Conservation (phyloP, 805 yeast species). For the Kuraishia molischiana region DNA sequence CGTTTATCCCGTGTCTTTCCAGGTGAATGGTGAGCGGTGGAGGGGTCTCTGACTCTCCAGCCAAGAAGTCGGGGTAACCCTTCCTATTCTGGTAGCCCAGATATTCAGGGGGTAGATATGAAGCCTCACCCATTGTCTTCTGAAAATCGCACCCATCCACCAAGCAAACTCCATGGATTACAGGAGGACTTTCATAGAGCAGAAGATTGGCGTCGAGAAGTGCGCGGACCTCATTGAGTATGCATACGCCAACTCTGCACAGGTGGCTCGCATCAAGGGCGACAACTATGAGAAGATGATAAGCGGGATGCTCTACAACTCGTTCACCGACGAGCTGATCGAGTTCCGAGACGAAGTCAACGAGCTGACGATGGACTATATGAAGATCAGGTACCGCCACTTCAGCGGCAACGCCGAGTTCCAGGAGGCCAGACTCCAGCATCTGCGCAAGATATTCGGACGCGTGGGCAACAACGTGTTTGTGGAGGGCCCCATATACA, state of each 20-base stretch:
- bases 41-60: no score
- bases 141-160: no score
- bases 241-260: slow-evolving; percentile 10
- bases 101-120: no score
- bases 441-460: slow-evolving; percentile 37
- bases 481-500: slow-evolving; percentile 49
- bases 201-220: background rate
- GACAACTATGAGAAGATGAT: slow-evolving; percentile 48
- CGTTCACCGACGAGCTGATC: slow-evolving; percentile 17
- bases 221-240: slow-evolving; percentile 9
- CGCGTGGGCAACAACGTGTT: slow-evolving; percentile 25
- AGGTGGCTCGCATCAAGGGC: slow-evolving; percentile 10
- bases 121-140: no score
- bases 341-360: slow-evolving; percentile 21
- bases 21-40: no score
- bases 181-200: background rate
- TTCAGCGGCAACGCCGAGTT: slow-evolving; percentile 17
- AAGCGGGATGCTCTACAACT: slow-evolving; percentile 36
- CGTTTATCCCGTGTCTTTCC: no score
- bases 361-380: slow-evolving; percentile 26
- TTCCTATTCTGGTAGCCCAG: no score
- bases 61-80: no score
- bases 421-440: slow-evolving; percentile 26
- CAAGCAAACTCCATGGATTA: background rate
- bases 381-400: slow-evolving; percentile 22